Evolutionary conservation across 352 stramenopile genomes (phyloP).

Genomic region (Phytopythium kandeliae): DNA sequence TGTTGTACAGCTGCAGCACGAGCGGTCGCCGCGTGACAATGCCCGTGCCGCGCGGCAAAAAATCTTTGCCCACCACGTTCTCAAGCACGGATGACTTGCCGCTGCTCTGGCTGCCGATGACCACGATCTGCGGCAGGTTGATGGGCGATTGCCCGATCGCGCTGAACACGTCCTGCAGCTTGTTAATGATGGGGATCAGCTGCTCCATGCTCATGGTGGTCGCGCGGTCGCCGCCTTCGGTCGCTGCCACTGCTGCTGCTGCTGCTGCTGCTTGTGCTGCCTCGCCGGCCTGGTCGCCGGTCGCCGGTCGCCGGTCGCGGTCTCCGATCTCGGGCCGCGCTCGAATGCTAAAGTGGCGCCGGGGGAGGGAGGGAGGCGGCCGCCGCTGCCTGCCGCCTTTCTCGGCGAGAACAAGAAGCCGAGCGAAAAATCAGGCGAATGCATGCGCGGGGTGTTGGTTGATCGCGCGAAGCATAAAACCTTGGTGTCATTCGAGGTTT

Average conservation of each 20-base stretch:
- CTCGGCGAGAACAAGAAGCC: slow-evolving; percentile 2
- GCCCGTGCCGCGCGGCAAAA: slow-evolving; percentile 95
- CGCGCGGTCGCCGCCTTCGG: slow-evolving; percentile 1
- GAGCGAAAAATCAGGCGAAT: not conserved
- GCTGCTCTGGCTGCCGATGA: slow-evolving; percentile 95
- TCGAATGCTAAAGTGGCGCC: not conserved
- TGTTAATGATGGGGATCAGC: slow-evolving; percentile 99
- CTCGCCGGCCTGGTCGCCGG: no score
- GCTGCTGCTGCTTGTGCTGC: not conserved
- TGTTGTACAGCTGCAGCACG: slow-evolving; percentile 98
- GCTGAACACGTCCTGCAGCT: slow-evolving; percentile 99
- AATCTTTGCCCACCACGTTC: slow-evolving; percentile 94
- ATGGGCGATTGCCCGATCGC: slow-evolving; percentile 94
- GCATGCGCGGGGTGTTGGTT: not conserved
- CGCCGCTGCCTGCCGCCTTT: not conserved
- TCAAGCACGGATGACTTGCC: slow-evolving; percentile 96
- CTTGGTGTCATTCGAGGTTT: not conserved
- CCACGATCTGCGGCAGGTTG: slow-evolving; percentile 98
- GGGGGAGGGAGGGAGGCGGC: no score
- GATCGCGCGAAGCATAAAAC: not conserved
- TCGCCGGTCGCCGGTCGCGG: no score
- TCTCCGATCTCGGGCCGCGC: no score
- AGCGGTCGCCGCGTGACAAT: slow-evolving; percentile 98
- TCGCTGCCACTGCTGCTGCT: not conserved
- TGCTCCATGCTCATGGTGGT: slow-evolving; percentile 90